Conservation (phyloP, 345 rosid species). For the Rhodamnia rubescens region DNA sequence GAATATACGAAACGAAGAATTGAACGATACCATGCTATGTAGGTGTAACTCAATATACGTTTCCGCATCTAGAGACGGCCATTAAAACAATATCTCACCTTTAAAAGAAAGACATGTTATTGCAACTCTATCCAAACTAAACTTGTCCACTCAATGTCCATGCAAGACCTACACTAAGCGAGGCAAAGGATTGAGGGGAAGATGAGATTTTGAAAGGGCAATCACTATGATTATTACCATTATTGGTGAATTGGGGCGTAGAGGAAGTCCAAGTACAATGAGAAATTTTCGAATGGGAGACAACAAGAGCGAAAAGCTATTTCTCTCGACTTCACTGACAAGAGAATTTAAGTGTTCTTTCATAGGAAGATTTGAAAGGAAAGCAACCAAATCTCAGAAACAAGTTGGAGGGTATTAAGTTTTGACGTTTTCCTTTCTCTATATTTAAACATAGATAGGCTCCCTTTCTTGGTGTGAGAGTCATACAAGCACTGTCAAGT, state of each 20-base stretch:
- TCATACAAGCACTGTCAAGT: neutral
- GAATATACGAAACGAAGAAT: neutral
- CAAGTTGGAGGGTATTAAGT: neutral
- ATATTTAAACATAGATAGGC: neutral
- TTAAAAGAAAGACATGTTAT: neutral
- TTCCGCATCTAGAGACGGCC: neutral
- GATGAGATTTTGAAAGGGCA: neutral
- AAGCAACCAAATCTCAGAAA: neutral
- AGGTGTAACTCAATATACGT: neutral
- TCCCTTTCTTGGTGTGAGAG: neutral
- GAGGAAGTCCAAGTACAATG: neutral
- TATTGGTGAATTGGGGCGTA: neutral
- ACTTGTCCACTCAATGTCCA: neutral
- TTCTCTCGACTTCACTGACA: neutral
- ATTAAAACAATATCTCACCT: neutral
- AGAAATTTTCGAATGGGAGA: neutral
- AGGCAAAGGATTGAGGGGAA: neutral
- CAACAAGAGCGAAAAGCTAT: neutral
- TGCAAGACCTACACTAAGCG: neutral
- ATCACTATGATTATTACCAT: neutral
- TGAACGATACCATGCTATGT: neutral
- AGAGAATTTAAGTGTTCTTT: neutral
- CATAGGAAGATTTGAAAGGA: neutral
- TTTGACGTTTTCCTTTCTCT: neutral
- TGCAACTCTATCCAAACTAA: neutral